Percentiles rank a stretch among this genome's conserved stretches.
Evolutionary conservation across 2,329 filamentous ascomycete species (phyloP).

Genomic region (Beauveria sp.): DNA sequence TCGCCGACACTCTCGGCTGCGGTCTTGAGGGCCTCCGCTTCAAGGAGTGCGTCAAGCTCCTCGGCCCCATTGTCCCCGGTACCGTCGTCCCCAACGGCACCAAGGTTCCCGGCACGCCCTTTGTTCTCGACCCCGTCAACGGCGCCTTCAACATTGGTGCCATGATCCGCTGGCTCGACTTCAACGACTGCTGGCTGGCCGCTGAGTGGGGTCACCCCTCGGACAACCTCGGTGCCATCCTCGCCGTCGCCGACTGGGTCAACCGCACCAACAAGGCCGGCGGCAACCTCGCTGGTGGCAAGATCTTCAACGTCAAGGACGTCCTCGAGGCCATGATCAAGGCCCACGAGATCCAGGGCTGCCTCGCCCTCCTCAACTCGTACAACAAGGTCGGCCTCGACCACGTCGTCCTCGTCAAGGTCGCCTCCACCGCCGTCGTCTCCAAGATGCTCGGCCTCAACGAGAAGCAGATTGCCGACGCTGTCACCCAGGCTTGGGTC

Average conservation of each 20-base stretch:
- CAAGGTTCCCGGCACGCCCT: constrained; percentile 84
- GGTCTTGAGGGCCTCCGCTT: constrained; percentile 93
- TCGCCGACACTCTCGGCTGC: constrained; percentile 94
- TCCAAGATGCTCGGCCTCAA: constrained; percentile 88
- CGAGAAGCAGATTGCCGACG: constrained; percentile 88
- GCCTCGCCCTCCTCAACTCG: constrained; percentile 92
- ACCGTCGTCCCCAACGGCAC: constrained; percentile 88
- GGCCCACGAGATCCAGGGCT: constrained; percentile 98
- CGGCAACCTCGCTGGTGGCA: constrained; percentile 77
- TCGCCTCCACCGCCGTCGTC: constrained; percentile 88
- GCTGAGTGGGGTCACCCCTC: constrained; percentile 99
- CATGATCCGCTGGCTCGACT: constrained; percentile 98
- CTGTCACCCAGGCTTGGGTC: constrained; percentile 94
- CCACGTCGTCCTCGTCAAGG: constrained; percentile 97
- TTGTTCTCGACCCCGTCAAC: constrained; percentile 90
- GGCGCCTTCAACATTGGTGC: constrained; percentile 98
- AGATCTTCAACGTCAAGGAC: constrained; percentile 81
- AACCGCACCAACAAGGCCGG: constrained; percentile 76
- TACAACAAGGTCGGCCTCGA: constrained; percentile 98
- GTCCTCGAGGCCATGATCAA: constrained; percentile 98
- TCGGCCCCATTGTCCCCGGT: constrained; percentile 85
- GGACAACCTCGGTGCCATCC: constrained; percentile 94
- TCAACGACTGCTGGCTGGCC: constrained; percentile 99
- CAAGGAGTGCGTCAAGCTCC: constrained; percentile 90
- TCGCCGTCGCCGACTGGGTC: constrained; percentile 95